These are phyloP conservation scores for Diaporthe ilicicola DNA, from an alignment of 2,329 filamentous ascomycete species.

Conservation along the genomic window DNA sequence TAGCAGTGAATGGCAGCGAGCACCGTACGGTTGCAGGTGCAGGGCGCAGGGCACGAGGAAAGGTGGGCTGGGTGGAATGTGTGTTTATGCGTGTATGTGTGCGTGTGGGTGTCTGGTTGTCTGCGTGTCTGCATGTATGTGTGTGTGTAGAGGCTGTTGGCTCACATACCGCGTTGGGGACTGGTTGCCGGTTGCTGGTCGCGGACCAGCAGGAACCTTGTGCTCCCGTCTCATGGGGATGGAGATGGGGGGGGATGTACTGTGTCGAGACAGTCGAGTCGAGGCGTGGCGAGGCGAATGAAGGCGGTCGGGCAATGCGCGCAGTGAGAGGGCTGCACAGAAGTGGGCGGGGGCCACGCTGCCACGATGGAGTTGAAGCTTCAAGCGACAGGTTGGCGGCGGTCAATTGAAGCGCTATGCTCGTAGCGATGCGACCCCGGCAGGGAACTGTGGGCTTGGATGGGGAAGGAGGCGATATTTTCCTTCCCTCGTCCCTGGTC, in stretches of 20 bases:
- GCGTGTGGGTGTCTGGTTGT: constrained; percentile 3
- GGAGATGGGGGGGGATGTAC: constrained; percentile 29
- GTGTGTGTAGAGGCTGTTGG: constrained; percentile 29
- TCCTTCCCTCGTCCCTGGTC: not conserved
- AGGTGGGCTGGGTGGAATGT: constrained; percentile 29
- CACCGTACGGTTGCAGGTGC: constrained; percentile 5
- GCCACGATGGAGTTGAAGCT: constrained; percentile 24
- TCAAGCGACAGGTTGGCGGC: constrained; percentile 24
- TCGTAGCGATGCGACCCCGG: constrained; percentile 25
- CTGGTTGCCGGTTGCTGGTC: constrained; percentile 59
- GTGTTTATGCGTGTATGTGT: not conserved
- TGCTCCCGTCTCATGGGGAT: constrained; percentile 62
- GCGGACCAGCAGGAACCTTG: constrained; percentile 65
- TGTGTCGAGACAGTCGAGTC: constrained; percentile 14
- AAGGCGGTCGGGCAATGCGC: constrained; percentile 6
- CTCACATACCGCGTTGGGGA: constrained; percentile 63
- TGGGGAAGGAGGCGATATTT: constrained; percentile 27
- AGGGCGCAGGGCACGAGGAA: not conserved
- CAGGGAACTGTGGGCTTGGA: constrained; percentile 24
- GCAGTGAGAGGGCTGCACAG: not conserved
- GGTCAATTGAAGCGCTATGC: constrained; percentile 32
- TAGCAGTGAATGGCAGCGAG: not conserved
- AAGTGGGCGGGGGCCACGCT: constrained; percentile 21
- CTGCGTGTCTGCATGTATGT: not conserved
- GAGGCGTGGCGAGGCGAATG: constrained; percentile 9